Evolutionary conservation across 2,329 filamentous ascomycete genomes (phyloP), one percentile per base, ranked within the genome.

Genomic region (Alternaria dauci): DNA sequence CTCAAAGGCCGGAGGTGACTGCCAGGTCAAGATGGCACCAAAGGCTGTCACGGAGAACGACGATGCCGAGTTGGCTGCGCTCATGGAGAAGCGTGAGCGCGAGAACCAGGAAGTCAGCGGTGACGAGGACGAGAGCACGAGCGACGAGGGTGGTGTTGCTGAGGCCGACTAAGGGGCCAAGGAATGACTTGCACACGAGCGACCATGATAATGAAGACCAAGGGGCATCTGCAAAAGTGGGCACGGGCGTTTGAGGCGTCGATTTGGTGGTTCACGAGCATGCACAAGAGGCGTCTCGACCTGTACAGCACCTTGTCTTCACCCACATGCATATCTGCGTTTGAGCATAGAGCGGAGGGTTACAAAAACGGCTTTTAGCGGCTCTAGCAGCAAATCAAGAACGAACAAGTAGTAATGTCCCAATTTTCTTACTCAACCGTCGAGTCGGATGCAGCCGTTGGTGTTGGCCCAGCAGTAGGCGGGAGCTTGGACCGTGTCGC

Each of bases 31-130:
- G 88, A 99, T 99, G 95, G 94, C 95, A 74, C 95, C 95, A 70
- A 98, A 98, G 89, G 95, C 96, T 5, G 95, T 99, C 64, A 99
- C 95, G 1, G 96, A 98, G 86, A 96, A 93, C 80, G 96, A 99
- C 75, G 95, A 99, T 76, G 95, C 94, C 26, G 94, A 97, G 81
- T 85, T 99, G 68, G 93, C 97, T 80, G 95, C 94, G 53, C 87
- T 99, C 68, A 99, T 99, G 95, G 95, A 98, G 86, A 97, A 98
- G 89, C 90, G 92, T 69, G 95, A 97, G 85, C 90, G 93, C 69
- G 94, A 98, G 87, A 99, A 99, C 82, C 92, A 93, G 78, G 93
- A 99, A 80, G 93, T 99, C 76, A 97, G 93, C 80, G 95, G 95
- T 75, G 96, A 99, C 79, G 95, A 99, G 85, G 95, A 94, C 79